phyloP scores from a whole-genome alignment of 306 rosid genomes.

The Canavalia gladiata region DNA sequence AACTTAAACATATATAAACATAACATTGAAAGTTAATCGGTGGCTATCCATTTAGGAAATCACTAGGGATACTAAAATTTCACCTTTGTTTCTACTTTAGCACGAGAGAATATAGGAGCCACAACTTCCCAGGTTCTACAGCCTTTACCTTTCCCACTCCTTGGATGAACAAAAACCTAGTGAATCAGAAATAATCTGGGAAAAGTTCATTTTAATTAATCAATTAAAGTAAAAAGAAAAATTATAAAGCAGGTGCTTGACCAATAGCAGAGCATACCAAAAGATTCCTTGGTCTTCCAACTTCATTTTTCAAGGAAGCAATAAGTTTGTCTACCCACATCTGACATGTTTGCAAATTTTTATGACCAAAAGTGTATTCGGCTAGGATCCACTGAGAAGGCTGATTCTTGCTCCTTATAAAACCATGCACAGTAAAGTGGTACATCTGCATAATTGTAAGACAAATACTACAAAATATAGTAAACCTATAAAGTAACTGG shows the following conservation, averaged over 20 bases:
- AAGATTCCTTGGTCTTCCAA: slow-evolving; percentile 85
- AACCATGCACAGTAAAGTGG: slow-evolving; percentile 78
- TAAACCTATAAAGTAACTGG: slow-evolving; percentile 25
- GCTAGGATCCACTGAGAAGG: slow-evolving; percentile 67
- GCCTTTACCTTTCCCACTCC: slow-evolving; percentile 89
- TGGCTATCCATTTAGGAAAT: slow-evolving; percentile 31
- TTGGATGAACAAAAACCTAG: slow-evolving; percentile 97
- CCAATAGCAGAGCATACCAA: slow-evolving; percentile 67
- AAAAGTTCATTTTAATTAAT: slow-evolving; percentile 57
- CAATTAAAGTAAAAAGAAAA: slow-evolving; percentile 45
- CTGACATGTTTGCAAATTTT: slow-evolving; percentile 65
- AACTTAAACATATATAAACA: slow-evolving; percentile 4
- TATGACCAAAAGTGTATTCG: slow-evolving; percentile 79
- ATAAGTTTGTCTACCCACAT: slow-evolving; percentile 78
- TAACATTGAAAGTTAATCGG: slow-evolving; percentile 20
- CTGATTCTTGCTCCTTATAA: slow-evolving; percentile 63
- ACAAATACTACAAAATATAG: slow-evolving; percentile 30
- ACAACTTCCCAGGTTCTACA: slow-evolving; percentile 84
- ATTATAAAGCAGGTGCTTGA: slow-evolving; percentile 37
- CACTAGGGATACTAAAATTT: slow-evolving; percentile 20
- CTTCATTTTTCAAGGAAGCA: slow-evolving; percentile 58
- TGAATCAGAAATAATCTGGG: slow-evolving; percentile 64
- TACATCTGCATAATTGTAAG: slow-evolving; percentile 64
- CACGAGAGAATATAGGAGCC: slow-evolving; percentile 81
- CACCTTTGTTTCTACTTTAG: slow-evolving; percentile 88